Conservation (phyloP, 2,329 filamentous ascomycete species). For the Alternaria triticina region DNA sequence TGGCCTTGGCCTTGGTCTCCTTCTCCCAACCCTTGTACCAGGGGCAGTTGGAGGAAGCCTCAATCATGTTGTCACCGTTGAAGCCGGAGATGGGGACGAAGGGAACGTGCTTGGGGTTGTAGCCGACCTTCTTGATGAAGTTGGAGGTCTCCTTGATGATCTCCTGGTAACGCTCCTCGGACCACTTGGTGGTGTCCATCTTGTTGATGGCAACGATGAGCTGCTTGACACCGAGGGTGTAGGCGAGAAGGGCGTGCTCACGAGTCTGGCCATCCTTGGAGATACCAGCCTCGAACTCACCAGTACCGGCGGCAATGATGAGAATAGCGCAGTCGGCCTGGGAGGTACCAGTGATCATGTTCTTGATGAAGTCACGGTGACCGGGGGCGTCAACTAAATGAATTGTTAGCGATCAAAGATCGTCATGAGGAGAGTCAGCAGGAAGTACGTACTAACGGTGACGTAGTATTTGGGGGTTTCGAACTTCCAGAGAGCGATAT, state of each 20-base stretch:
- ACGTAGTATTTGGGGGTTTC: conserved; percentile 98
- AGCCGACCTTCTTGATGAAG: conserved; percentile 99
- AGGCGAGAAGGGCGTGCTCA: conserved; percentile 99
- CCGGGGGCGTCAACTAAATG: conserved; percentile 75
- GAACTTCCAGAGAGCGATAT: conserved; percentile 99
- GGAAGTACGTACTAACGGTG: conserved; percentile 73
- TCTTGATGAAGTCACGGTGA: conserved; percentile 99
- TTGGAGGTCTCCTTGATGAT: conserved; percentile 99
- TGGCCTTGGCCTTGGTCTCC: conserved; percentile 89
- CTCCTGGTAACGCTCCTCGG: conserved; percentile 93
- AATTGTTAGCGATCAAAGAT: conserved; percentile 4
- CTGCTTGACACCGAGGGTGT: conserved; percentile 99
- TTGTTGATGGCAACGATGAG: conserved; percentile 99
- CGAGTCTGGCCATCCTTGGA: conserved; percentile 99
- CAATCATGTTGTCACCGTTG: conserved; percentile 99
- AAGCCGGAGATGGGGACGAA: conserved; percentile 99
- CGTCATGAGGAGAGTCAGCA: not conserved
- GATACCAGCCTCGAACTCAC: conserved; percentile 99
- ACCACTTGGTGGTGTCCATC: conserved; percentile 99
- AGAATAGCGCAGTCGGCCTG: conserved; percentile 99
- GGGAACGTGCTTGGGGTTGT: conserved; percentile 98
- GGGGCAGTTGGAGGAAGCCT: conserved; percentile 87
- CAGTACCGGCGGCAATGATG: conserved; percentile 99
- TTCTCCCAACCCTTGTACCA: conserved; percentile 99
- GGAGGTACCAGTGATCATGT: conserved; percentile 99